Base-by-base conservation (phyloP, 306 rosid genomes). In the Quercus berberidifolia region DNA sequence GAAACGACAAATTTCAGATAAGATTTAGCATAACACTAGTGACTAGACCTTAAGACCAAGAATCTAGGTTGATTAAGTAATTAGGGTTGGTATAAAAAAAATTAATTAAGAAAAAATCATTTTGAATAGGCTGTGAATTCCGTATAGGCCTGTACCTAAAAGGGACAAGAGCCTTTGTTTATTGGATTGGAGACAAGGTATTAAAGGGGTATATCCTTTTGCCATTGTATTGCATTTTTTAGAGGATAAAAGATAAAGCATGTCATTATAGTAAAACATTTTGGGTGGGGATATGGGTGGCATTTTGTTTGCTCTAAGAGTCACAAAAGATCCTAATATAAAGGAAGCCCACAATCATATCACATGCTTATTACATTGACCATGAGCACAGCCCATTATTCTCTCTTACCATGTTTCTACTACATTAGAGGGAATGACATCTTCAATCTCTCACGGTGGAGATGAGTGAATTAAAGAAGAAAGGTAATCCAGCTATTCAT, bases 1-100 rank as follows among this genome's bases (percentile, higher is more conserved):
- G 64, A 46, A 73, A 55, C 17, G 18, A 79, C 33, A 55, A 33
- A 64, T 21, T 21, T 25, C 15, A 69, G 72, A 67, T 80, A 77
- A 74, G 80, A 74, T 80, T 80, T 73, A 77, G 55, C 82, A 71
- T n/a, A 80, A 80, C 63, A 71, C 1, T 49, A 41, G 46, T 8
- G 46, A 41, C 46, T 0, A 62, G 46, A 70, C 80, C 80, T 59
- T 26, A 30, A 5, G 72, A 55, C 55, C 63, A 57, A 46, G 78
- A 84, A 84, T 77, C 82, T 73, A 84, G 85, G 70, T 64, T 84
- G 68, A 49, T 49, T 49, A 49, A 49, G 54, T 10, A 49, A 49
- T 49, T 12, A 12, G 4, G 17, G 17, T 12, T 12, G 17, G 46
- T 38, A 38, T 41, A 41, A 41, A 41, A 38, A 11, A 49, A 49